phyloP scores from a whole-genome alignment of 164 flowering plant species.

The Nymphaea colorata region DNA sequence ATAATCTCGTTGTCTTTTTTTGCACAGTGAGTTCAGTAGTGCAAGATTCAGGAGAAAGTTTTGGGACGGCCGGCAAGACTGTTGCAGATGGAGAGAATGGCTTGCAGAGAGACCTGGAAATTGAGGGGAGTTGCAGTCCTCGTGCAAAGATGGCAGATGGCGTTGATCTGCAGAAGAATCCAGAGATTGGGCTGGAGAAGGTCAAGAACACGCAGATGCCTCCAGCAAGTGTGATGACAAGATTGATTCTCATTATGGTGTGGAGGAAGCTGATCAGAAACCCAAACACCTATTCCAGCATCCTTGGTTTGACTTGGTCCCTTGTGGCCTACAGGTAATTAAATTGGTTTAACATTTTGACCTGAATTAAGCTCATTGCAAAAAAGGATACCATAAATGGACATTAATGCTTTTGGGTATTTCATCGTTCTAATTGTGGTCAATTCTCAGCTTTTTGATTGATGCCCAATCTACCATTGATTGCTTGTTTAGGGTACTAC shows the following conservation, averaged over 20 bases:
- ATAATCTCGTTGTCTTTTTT: background rate
- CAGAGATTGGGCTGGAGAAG: background rate
- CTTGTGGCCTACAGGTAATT: slow-evolving; percentile 53
- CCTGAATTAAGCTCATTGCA: no score
- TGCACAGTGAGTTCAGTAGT: background rate
- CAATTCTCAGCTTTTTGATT: no score
- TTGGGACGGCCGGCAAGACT: slow-evolving; percentile 13
- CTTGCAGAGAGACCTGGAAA: slow-evolving; percentile 13
- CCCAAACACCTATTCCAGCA: slow-evolving; percentile 77
- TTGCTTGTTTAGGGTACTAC: no score
- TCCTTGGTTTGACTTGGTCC: slow-evolving; percentile 61
- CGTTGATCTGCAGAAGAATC: background rate
- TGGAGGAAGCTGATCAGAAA: slow-evolving; percentile 87
- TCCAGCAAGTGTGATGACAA: slow-evolving; percentile 76
- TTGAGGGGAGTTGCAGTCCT: slow-evolving; percentile 17
- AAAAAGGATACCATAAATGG: no score
- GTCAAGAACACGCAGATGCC: slow-evolving; percentile 33
- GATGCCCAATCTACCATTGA: no score
- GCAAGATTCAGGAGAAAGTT: slow-evolving; percentile 25
- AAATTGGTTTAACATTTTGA: background rate
- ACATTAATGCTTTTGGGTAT: no score
- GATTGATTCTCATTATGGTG: slow-evolving; percentile 76
- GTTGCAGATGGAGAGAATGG: slow-evolving; percentile 8
- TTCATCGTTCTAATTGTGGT: no score
- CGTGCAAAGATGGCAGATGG: background rate